A percentile compares a stretch with the other conserved stretches of the same genome.
These are phyloP conservation scores for Polyplosphaeria fusca DNA, from an alignment of 495 filamentous ascomycete species.

Conservation along the genomic window DNA sequence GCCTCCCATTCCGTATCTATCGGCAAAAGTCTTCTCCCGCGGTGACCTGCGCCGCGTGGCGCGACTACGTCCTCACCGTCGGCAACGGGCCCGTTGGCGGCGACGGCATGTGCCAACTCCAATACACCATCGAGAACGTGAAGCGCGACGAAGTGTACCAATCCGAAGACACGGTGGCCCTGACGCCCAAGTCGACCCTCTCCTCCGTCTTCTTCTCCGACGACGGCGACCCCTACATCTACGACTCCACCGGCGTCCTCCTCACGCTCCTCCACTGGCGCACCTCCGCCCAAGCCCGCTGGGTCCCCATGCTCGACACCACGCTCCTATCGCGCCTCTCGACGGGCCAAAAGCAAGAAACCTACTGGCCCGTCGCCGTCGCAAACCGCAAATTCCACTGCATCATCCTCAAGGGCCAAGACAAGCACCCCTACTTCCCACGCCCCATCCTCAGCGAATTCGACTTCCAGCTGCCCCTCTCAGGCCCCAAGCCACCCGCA, in stretches of 20 bases:
- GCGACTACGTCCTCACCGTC: slow-evolving; percentile 89
- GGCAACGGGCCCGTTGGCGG: slow-evolving; percentile 83
- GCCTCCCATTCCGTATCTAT: slow-evolving; percentile 82
- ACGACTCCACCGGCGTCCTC: slow-evolving; percentile 83
- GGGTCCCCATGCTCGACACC: slow-evolving; percentile 91
- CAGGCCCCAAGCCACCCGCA: slow-evolving; percentile 45
- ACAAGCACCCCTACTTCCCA: slow-evolving; percentile 92
- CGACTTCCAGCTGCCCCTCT: slow-evolving; percentile 81
- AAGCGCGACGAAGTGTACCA: slow-evolving; percentile 91
- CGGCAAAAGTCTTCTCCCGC: slow-evolving; percentile 84
- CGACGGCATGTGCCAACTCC: slow-evolving; percentile 68
- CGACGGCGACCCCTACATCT: slow-evolving; percentile 86
- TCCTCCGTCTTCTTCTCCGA: slow-evolving; percentile 90
- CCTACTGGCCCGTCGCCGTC: slow-evolving; percentile 93
- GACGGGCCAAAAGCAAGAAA: slow-evolving; percentile 78
- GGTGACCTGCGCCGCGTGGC: slow-evolving; percentile 87
- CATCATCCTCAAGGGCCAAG: slow-evolving; percentile 95
- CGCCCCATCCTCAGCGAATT: slow-evolving; percentile 90
- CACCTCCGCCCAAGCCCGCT: slow-evolving; percentile 73
- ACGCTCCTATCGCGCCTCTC: slow-evolving; percentile 74
- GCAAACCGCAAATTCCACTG: slow-evolving; percentile 92
- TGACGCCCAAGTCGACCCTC: slow-evolving; percentile 66
- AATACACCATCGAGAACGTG: slow-evolving; percentile 89
- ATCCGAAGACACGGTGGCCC: slow-evolving; percentile 83
- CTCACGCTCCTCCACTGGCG: slow-evolving; percentile 90